Percentiles rank a stretch among this genome's conserved stretches.
phyloP scores from a whole-genome alignment of 306 rosid genomes.

The Quercus suber region DNA sequence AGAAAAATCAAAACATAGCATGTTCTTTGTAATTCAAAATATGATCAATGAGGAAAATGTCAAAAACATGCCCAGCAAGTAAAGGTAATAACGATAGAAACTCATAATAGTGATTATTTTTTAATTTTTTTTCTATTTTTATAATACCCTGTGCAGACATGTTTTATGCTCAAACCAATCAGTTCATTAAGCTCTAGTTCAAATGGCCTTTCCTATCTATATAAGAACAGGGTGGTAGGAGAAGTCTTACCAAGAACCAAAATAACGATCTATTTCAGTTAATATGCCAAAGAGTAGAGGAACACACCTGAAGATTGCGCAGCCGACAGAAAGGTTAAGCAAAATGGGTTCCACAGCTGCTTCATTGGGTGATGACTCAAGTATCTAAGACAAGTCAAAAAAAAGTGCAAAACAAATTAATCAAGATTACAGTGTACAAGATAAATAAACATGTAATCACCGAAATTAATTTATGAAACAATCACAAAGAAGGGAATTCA shows the following conservation, averaged over 20 bases:
- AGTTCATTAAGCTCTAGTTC: background rate
- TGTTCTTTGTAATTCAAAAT: background rate
- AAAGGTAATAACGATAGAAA: background rate
- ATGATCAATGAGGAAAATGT: background rate
- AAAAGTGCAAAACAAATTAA: constrained; percentile 22
- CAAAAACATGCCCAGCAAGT: background rate
- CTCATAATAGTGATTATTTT: background rate
- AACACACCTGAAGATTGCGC: constrained; percentile 83
- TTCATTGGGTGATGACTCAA: constrained; percentile 75
- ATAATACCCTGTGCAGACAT: background rate
- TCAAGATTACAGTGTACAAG: background rate
- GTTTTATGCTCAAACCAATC: background rate
- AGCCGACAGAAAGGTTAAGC: constrained; percentile 79
- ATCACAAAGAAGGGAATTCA: constrained; percentile 26
- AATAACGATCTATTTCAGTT: background rate
- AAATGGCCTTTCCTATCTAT: background rate
- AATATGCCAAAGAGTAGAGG: no score
- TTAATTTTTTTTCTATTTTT: background rate
- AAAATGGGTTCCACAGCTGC: constrained; percentile 92
- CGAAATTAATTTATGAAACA: background rate
- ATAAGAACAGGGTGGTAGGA: background rate
- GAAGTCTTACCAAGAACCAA: background rate
- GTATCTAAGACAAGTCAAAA: constrained; percentile 47
- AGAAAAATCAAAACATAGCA: background rate
- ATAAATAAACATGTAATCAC: background rate